Conservation (phyloP, 1,284 basidiomycete genomes). For the Rugosomyces carneus region DNA sequence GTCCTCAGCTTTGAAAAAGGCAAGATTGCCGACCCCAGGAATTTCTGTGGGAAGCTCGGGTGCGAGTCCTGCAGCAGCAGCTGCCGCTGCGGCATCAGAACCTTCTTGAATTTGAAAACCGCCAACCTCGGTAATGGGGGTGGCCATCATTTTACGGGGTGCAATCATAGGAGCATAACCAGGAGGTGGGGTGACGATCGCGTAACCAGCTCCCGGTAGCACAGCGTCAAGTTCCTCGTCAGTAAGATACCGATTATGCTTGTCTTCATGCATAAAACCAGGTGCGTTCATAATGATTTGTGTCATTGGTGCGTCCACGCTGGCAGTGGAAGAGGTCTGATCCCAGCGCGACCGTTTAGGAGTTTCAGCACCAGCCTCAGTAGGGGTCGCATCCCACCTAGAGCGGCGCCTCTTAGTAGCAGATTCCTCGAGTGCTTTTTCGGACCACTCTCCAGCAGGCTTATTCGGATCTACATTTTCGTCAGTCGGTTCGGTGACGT, state of each 20-base stretch:
- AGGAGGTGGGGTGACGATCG: constrained; percentile 88
- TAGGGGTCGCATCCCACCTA: constrained; percentile 89
- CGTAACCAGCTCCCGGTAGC: constrained; percentile 84
- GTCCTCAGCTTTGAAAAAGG: constrained; percentile 98
- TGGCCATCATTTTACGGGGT: constrained; percentile 74
- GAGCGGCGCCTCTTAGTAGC: constrained; percentile 88
- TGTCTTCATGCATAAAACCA: constrained; percentile 81
- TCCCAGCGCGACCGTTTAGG: constrained; percentile 94
- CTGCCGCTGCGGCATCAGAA: constrained; percentile 79
- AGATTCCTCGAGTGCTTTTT: constrained; percentile 63
- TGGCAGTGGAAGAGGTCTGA: constrained; percentile 59
- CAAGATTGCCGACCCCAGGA: constrained; percentile 93
- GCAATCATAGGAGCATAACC: constrained; percentile 86
- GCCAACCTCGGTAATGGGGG: constrained; percentile 64
- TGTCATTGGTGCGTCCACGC: constrained; percentile 54
- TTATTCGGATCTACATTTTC: constrained; percentile 57
- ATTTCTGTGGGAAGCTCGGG: constrained; percentile 98
- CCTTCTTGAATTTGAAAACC: constrained; percentile 98
- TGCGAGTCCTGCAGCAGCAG: constrained; percentile 86
- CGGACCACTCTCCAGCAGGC: constrained; percentile 62
- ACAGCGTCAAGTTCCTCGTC: constrained; percentile 95
- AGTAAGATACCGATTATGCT: constrained; percentile 89
- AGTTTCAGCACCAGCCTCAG: constrained; percentile 57
- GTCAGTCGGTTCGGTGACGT: constrained; percentile 59
- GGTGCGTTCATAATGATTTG: constrained; percentile 84